Evolutionary conservation across 345 rosid species (phyloP).

Genomic region (Euphorbia peplus): DNA sequence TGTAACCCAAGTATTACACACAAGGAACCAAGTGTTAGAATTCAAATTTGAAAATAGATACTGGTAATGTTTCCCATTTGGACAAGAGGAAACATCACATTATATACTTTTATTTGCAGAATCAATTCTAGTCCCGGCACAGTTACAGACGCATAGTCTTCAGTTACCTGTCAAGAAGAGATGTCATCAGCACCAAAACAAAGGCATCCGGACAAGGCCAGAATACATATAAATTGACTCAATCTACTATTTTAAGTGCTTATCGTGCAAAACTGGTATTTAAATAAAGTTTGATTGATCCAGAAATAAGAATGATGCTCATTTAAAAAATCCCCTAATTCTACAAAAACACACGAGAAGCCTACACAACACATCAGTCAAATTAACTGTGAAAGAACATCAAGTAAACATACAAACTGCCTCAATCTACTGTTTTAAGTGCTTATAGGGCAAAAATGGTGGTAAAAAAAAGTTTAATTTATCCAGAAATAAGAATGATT

Average conservation of each 20-base stretch:
- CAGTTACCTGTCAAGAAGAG: constrained; percentile 7
- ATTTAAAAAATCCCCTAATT: neutral
- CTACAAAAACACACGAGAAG: neutral
- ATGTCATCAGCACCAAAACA: neutral
- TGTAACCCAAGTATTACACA: constrained; percentile 5
- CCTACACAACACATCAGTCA: neutral
- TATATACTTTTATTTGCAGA: neutral
- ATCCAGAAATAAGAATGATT: neutral
- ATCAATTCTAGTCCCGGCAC: constrained; percentile 5
- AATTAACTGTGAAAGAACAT: neutral
- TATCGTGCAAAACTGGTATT: too few species aligned
- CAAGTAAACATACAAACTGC: neutral
- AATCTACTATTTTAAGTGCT: too few species aligned
- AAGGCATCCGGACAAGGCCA: neutral
- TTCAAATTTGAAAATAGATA: neutral
- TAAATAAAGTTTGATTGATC: neutral
- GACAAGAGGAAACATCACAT: neutral
- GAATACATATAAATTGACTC: neutral
- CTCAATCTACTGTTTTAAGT: too few species aligned
- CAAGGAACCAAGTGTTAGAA: neutral
- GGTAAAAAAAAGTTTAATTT: too few species aligned
- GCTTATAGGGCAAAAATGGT: too few species aligned
- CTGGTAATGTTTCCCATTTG: too few species aligned
- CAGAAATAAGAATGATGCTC: neutral
- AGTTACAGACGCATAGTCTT: neutral